Evolutionary conservation across 2,329 filamentous ascomycete genomes (phyloP).

Genomic region (Pseudonectria buxi): DNA sequence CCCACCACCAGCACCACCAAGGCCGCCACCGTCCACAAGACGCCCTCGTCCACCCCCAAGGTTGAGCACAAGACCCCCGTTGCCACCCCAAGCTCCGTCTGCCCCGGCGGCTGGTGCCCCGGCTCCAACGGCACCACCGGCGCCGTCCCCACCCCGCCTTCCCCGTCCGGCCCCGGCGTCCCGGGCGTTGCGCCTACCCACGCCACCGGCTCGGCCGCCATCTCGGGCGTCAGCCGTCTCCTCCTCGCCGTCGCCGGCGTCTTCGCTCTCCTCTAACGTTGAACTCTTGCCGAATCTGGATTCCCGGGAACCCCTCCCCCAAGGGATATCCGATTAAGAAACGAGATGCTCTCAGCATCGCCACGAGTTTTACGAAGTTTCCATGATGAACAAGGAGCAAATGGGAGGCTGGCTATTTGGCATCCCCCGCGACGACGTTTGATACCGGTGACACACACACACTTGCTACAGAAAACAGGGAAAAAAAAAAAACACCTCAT

Average conservation of each 20-base stretch:
- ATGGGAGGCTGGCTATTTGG: slow-evolving; percentile 8
- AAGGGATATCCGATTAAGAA: slow-evolving; percentile 6
- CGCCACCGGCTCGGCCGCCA: slow-evolving; percentile 23
- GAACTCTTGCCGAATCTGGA: slow-evolving; percentile 17
- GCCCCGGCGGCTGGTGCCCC: slow-evolving; percentile 22
- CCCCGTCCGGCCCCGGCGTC: slow-evolving; percentile 9
- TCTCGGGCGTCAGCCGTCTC: slow-evolving; percentile 29
- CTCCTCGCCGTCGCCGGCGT: slow-evolving; percentile 30
- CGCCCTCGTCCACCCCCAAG: slow-evolving; percentile 11
- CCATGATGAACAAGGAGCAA: slow-evolving; percentile 16
- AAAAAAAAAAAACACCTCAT: slow-evolving; percentile 1
- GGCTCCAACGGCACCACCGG: slow-evolving; percentile 27
- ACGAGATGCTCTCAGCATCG: slow-evolving; percentile 18
- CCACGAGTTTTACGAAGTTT: slow-evolving; percentile 30
- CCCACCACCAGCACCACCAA: slow-evolving; percentile 23
- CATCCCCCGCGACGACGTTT: slow-evolving; percentile 5
- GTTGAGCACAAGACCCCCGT: slow-evolving; percentile 20
- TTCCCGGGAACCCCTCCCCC: slow-evolving; percentile 8
- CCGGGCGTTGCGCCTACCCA: slow-evolving; percentile 13
- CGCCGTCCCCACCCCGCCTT: slow-evolving; percentile 20
- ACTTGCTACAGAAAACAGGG: background rate
- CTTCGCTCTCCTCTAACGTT: slow-evolving; percentile 29
- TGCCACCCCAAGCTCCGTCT: slow-evolving; percentile 17
- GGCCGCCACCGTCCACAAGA: slow-evolving; percentile 3
- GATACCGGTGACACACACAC: too few relatives aligned